Evolutionary conservation across 768 basidiomycete species (phyloP), one percentile per base, ranked within the genome.

Genomic region (Tricholoma matsutake): DNA sequence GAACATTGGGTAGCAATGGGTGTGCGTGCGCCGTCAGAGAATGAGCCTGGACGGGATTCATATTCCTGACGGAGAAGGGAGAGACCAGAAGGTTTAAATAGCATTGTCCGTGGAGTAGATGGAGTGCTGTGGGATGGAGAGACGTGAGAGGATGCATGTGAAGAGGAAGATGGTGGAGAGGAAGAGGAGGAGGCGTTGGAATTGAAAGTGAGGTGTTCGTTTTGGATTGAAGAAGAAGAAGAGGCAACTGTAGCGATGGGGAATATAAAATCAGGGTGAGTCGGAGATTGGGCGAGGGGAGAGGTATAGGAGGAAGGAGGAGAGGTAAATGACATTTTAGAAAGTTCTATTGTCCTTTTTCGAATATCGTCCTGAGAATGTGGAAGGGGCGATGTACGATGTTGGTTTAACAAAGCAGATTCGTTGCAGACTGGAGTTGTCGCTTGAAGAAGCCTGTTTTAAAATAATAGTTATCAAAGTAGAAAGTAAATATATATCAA

Each of bases 361-460:
- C 91, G 84, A 61, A 92, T 92, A 29, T 80, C 78, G 63, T 81
- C 81, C 63, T 85, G 86, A 1, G 85, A 84, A 65, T 86, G 88
- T 8, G 82, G 76, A 7, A 70, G 54, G 14, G 61, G 63, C 1
- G 64, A 66, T 0, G 68, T 37, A 11, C 54, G 22, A 32, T 41
- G 43, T 37, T 53, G 59, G 65, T 57, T 10, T 63, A 63, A 53
- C 37, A 39, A 8, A 57, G 61, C 51, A 39, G n/a, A 56, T 59
- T 69, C 56, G 54, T 55, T 58, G 25, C 57, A 64, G 63, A 57
- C 68, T 53, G 57, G 67, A 68, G 43, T 73, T 69, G 67, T 78
- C 16, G 85, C 75, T 66, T 86, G 86, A 16, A 89, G 77, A 62
- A 88, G 75, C 29, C 87, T 88, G 63, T 54, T 25, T n/a, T n/a